phyloP scores from a whole-genome alignment of 2,329 filamentous ascomycete species.

The Aureobasidium sp. region DNA sequence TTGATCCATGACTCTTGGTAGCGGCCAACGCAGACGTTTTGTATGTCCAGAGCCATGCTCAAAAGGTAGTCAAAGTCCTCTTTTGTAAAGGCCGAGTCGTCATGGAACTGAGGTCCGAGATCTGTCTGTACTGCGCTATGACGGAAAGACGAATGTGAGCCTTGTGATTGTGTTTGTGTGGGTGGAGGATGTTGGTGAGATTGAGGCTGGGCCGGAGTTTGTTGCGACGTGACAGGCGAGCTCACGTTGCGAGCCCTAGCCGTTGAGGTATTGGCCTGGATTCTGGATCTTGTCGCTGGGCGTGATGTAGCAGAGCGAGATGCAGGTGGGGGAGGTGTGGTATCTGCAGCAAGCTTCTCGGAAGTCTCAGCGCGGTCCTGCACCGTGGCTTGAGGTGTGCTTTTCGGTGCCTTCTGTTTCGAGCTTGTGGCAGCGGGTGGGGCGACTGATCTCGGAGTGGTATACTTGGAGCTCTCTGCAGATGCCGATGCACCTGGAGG shows the following conservation, averaged over 20 bases:
- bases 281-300: background rate
- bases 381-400: background rate
- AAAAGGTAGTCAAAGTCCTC: constrained; percentile 15
- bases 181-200: background rate
- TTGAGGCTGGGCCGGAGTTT: background rate
- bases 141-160: background rate
- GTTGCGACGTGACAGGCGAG: background rate
- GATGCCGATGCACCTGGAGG: background rate
- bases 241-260: background rate
- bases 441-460: no score
- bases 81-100: constrained; percentile 26
- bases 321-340: background rate
- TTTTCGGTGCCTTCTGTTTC: background rate
- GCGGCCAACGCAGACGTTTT: constrained; percentile 9
- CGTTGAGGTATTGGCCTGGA: background rate
- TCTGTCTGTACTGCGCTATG: background rate
- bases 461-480: background rate
- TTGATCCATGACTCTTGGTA: constrained; percentile 21
- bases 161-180: background rate
- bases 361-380: no score
- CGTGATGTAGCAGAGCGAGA: background rate
- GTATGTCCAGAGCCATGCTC: constrained; percentile 15
- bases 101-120: background rate
- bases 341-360: background rate
- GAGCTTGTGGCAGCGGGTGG: background rate